Conservation (phyloP, 2,329 filamentous ascomycete species). For the Nemania abortiva region DNA sequence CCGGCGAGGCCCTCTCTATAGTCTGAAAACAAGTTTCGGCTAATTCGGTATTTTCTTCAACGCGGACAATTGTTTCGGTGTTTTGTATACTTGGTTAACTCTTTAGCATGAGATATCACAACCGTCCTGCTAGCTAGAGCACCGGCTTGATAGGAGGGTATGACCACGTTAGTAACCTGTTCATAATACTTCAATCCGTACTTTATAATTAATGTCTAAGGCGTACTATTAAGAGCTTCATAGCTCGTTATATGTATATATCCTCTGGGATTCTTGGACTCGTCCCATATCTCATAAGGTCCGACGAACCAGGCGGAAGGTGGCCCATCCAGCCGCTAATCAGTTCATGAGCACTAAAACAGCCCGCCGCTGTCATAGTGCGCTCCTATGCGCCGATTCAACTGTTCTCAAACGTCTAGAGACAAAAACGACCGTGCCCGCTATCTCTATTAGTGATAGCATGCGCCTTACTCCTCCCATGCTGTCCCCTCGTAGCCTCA, state of each 20-base stretch:
- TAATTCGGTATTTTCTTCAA: too few relatives aligned
- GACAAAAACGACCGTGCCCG: slow-evolving; percentile 31
- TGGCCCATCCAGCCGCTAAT: not conserved
- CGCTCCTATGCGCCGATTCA: slow-evolving; percentile 17
- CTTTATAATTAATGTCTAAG: slow-evolving; percentile 28
- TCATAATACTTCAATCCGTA: not conserved
- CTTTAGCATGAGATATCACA: too few relatives aligned
- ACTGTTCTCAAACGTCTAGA: slow-evolving; percentile 2
- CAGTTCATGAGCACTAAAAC: slow-evolving; percentile 16
- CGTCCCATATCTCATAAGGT: slow-evolving; percentile 34
- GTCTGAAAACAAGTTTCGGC: too few relatives aligned
- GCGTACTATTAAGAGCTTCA: slow-evolving; percentile 29
- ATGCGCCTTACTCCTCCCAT: slow-evolving; percentile 37
- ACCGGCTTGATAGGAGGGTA: not conserved
- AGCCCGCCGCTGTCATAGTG: slow-evolving; percentile 3
- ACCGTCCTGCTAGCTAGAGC: too few relatives aligned
- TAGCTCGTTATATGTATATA: slow-evolving; percentile 23
- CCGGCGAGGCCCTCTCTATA: too few relatives aligned
- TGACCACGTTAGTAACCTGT: not conserved
- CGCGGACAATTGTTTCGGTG: too few relatives aligned
- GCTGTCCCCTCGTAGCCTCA: slow-evolving; percentile 20
- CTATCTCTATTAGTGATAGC: slow-evolving; percentile 26
- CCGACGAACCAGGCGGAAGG: slow-evolving; percentile 8
- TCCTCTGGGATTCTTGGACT: slow-evolving; percentile 15
- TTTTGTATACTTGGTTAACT: too few relatives aligned